Evolutionary conservation across 805 yeast species (phyloP), one percentile per base, ranked within the genome.

Genomic region (Myxozyma kluyveri): DNA sequence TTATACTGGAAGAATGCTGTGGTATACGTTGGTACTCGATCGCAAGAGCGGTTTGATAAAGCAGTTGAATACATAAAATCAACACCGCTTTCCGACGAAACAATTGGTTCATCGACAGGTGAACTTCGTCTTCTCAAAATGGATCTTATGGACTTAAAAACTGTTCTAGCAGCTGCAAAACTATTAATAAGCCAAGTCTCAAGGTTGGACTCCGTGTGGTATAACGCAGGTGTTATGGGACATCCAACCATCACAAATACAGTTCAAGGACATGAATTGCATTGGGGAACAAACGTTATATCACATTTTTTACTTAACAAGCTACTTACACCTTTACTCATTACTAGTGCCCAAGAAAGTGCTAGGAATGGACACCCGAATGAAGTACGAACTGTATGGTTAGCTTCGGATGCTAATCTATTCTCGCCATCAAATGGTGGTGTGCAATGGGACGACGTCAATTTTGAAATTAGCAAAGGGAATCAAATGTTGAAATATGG

Each of bases 221-320:
- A 72, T 54, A 76, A 75, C 57, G 78, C 77, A 14, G 77, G 76
- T 32, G 70, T 75, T 2, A 71, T 72, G 74, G 55, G 52, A 14
- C 59, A 54, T 33, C 56, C 57, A n/a, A 49, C 46, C 2, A 24
- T 49, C 17, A 14, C 70, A 7, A 49, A 44, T 23, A 71, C 80
- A 3, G 54, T 62, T 9, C 81, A 78, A 61, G 79, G 77, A 2
- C 69, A 65, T 50, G 81, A 78, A 45, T 49, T 67, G 31, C 77
- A 74, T 45, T 62, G 75, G 37, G 81, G 78, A 9, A 71, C 73
- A 10, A 78, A 77, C 61, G 69, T 61, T 14, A 54, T 78, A 6
- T 81, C 76, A 1, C 75, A 77, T 19, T 75, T 70, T 47, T 60
- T 75, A 18, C 64, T 78, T 17, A 73, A 75, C 56, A 68, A 68